phyloP scores from a whole-genome alignment of 192 early-diverging fungal genomes.

The Gryganskiella cystojenkinii region DNA sequence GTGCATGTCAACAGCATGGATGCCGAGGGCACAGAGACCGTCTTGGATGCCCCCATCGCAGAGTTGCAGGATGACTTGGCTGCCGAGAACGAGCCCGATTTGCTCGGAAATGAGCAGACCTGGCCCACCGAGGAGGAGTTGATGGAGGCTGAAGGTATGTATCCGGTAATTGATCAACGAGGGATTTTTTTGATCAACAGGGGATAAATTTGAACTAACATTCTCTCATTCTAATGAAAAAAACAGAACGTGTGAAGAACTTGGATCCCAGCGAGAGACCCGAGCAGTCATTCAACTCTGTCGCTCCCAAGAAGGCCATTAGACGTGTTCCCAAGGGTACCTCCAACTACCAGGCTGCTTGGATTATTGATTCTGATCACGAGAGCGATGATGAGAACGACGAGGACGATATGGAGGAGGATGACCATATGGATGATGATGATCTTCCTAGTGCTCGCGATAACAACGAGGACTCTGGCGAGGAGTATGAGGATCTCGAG shows the following conservation, averaged over 20 bases:
- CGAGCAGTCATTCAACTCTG: slow-evolving; percentile 40
- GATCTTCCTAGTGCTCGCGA: slow-evolving; percentile 53
- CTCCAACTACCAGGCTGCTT: slow-evolving; percentile 97
- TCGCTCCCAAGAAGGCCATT: slow-evolving; percentile 54
- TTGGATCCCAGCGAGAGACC: slow-evolving; percentile 49
- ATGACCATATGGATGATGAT: slow-evolving; percentile 55
- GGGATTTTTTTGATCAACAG: too few species aligned
- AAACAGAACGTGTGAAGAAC: slow-evolving; percentile 49
- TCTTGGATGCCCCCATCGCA: slow-evolving; percentile 77
- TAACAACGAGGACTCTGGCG: slow-evolving; percentile 58
- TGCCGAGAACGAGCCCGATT: slow-evolving; percentile 88
- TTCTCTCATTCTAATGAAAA: background rate
- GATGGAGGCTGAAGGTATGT: slow-evolving; percentile 79
- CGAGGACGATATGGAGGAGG: slow-evolving; percentile 64
- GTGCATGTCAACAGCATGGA: slow-evolving; percentile 57
- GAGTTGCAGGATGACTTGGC: slow-evolving; percentile 84
- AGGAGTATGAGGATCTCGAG: slow-evolving; percentile 56
- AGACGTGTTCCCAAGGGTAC: slow-evolving; percentile 94
- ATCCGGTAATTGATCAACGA: too few species aligned
- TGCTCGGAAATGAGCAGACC: slow-evolving; percentile 94
- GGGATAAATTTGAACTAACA: too few species aligned
- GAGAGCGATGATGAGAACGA: slow-evolving; percentile 70
- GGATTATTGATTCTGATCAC: slow-evolving; percentile 90
- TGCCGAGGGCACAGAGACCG: slow-evolving; percentile 53
- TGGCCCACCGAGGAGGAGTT: slow-evolving; percentile 99